Percentiles rank a stretch among this genome's conserved stretches.
These are phyloP conservation scores for Curvularia sp. DNA, from an alignment of 2,329 filamentous ascomycete genomes.

Conservation along the genomic window DNA sequence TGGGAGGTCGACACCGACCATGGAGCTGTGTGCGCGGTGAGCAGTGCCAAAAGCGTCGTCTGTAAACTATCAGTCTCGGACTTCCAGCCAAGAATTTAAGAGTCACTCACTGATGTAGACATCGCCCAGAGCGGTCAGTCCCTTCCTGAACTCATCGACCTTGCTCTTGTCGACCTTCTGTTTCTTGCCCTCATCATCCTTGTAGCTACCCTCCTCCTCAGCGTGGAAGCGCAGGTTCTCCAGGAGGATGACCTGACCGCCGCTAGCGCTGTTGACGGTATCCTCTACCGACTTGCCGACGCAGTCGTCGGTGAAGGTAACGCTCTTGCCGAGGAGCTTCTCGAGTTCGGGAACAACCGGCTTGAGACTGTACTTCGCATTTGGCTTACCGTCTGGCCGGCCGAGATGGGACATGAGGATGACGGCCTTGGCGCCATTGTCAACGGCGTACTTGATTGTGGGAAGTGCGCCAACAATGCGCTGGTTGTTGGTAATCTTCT, in stretches of 20 bases:
- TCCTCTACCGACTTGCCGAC: slow-evolving; percentile 91
- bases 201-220: slow-evolving; percentile 96
- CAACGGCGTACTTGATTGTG: slow-evolving; percentile 92
- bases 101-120: slow-evolving; percentile 84
- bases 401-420: slow-evolving; percentile 98
- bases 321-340: slow-evolving; percentile 83
- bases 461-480: slow-evolving; percentile 95
- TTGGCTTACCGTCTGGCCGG: slow-evolving; percentile 87
- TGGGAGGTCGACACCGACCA: slow-evolving; percentile 95
- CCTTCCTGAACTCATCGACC: slow-evolving; percentile 93
- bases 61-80: slow-evolving; percentile 50
- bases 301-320: slow-evolving; percentile 88
- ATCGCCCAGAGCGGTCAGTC: slow-evolving; percentile 91
- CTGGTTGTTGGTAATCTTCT: slow-evolving; percentile 97
- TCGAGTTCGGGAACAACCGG: slow-evolving; percentile 90
- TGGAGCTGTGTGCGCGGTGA: slow-evolving; percentile 97
- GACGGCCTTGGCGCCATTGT: slow-evolving; percentile 89
- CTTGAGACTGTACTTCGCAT: slow-evolving; percentile 93
- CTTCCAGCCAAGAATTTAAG: not conserved
- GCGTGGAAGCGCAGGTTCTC: slow-evolving; percentile 99
- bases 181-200: slow-evolving; percentile 95
- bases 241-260: slow-evolving; percentile 84
- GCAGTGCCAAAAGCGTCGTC: slow-evolving; percentile 99
- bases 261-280: slow-evolving; percentile 80
- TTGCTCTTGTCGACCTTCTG: slow-evolving; percentile 94